Base-by-base conservation (phyloP, 805 yeast genomes). In the Priceomyces melissophilus region DNA sequence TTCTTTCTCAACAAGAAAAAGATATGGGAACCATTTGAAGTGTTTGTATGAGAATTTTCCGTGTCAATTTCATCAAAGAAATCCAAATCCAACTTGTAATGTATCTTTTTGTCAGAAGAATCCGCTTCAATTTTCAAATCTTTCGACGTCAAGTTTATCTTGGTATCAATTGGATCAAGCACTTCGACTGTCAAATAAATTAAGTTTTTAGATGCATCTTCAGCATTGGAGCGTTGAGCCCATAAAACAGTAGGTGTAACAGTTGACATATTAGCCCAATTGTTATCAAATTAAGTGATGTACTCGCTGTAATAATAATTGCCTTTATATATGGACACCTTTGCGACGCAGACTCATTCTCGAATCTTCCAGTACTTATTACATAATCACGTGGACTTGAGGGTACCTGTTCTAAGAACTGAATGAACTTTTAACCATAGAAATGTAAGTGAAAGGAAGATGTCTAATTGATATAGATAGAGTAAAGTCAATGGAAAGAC, bases 151-250 rank as follows among this genome's bases (percentile, higher is more conserved):
- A 89, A 69, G 39, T 81, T 79, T 42, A 88, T 68, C 45, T 79
- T 73, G 32, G 83, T 76, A 41, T 78, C 67, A 37, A 66, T 73
- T 20, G 90, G 79, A 60, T 90, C 96, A 16, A 81, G 74, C 23
- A 87, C 79, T 45, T 77, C 74, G 40, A 91, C 76, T 0, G 96
- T 89, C 42, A 91, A 63, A 61, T 75, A 84, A 14, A 93, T 53
- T 29, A 88, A 57, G 63, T 91, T 91, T 65, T 87, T 90, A 25
- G 77, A 71, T 9, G 78, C 76, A 30, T 82, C 95, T 3, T 73
- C 63, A n/a, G 73, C 83, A 57, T 74, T 81, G 41, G 96, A 88
- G 67, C 99, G 87, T 73, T 91, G 99, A 10, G 99, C 98, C 99
- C 99, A 91, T 60, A 81, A 72, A 31, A 87, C 91, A 71, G 65